These are phyloP conservation scores for Dendrobium officinale DNA, from an alignment of 106 monocot genomes.

Conservation along the genomic window DNA sequence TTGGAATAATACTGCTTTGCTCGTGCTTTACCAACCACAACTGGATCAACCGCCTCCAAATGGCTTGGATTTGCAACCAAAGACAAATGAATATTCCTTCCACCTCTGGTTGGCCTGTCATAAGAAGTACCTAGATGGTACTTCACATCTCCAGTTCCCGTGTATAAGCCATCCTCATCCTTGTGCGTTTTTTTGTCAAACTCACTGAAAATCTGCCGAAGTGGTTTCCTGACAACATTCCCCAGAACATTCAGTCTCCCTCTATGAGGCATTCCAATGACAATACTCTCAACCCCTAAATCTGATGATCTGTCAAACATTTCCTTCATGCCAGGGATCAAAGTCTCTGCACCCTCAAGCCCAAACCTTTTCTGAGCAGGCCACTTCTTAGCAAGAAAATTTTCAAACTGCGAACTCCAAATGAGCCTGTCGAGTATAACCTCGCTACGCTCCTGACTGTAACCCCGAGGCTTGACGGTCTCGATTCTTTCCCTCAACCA, in stretches of 20 bases:
- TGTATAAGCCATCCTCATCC: slow-evolving; percentile 65
- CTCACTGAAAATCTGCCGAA: slow-evolving; percentile 84
- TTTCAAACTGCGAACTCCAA: slow-evolving; percentile 91
- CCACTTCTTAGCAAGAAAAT: slow-evolving; percentile 85
- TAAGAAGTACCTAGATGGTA: slow-evolving; percentile 93
- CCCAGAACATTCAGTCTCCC: slow-evolving; percentile 88
- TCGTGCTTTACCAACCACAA: slow-evolving; percentile 82
- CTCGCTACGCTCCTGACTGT: slow-evolving; percentile 39
- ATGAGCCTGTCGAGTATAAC: slow-evolving; percentile 94
- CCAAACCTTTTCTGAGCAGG: slow-evolving; percentile 84
- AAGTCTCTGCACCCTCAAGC: slow-evolving; percentile 79
- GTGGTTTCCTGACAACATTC: slow-evolving; percentile 86
- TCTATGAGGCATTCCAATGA: slow-evolving; percentile 90
- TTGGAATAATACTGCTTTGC: slow-evolving; percentile 85
- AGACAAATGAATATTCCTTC: slow-evolving; percentile 74
- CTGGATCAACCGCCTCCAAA: slow-evolving; percentile 90
- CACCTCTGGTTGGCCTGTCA: slow-evolving; percentile 85
- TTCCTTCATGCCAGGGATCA: slow-evolving; percentile 98
- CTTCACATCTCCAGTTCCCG: slow-evolving; percentile 95
- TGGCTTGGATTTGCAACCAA: slow-evolving; percentile 95
- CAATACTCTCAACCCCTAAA: slow-evolving; percentile 82
- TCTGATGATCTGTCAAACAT: slow-evolving; percentile 86
- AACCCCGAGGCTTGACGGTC: slow-evolving; percentile 41
- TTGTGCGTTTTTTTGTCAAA: slow-evolving; percentile 61
- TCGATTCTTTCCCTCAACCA: slow-evolving; percentile 96